Conservation (phyloP, 1,284 basidiomycete species). For the Veloboletus limbatus region DNA sequence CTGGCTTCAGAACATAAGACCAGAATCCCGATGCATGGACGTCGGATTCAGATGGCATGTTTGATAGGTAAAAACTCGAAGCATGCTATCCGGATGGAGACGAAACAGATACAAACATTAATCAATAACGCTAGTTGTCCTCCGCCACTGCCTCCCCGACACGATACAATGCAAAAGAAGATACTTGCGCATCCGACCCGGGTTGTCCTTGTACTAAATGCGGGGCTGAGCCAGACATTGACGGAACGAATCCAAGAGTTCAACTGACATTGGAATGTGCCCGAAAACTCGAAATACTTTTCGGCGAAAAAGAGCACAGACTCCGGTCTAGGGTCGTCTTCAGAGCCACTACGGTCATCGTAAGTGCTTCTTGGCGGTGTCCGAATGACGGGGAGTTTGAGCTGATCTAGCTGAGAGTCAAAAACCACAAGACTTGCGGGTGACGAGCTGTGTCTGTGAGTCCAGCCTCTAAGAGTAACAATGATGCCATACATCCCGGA, state of each 20-base stretch:
- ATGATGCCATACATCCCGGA: conserved; percentile 17
- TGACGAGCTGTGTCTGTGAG: conserved; percentile 18
- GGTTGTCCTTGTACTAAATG: conserved; percentile 13
- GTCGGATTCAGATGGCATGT: conserved; percentile 24
- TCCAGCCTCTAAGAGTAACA: conserved; percentile 1
- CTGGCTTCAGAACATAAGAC: conserved; percentile 59
- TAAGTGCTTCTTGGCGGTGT: conserved; percentile 18
- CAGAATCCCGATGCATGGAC: conserved; percentile 35
- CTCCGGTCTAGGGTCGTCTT: conserved; percentile 28
- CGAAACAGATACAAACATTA: conserved; percentile 18
- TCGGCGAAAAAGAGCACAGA: conserved; percentile 35
- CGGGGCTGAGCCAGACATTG: conserved; percentile 2
- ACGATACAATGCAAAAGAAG: conserved; percentile 11
- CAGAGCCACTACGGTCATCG: conserved; percentile 20
- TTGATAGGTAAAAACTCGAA: neutral
- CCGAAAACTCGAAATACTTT: conserved; percentile 47
- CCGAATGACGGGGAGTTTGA: conserved; percentile 55
- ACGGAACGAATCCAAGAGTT: conserved; percentile 19
- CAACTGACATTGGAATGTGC: conserved; percentile 35
- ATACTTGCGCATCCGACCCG: neutral
- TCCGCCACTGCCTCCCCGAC: neutral
- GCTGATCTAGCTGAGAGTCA: conserved; percentile 53
- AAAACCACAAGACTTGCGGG: conserved; percentile 49
- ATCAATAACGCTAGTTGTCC: conserved; percentile 17
- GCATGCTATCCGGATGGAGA: neutral